Conservation (phyloP, 768 basidiomycete species). For the Xanthoconium stramineum region DNA sequence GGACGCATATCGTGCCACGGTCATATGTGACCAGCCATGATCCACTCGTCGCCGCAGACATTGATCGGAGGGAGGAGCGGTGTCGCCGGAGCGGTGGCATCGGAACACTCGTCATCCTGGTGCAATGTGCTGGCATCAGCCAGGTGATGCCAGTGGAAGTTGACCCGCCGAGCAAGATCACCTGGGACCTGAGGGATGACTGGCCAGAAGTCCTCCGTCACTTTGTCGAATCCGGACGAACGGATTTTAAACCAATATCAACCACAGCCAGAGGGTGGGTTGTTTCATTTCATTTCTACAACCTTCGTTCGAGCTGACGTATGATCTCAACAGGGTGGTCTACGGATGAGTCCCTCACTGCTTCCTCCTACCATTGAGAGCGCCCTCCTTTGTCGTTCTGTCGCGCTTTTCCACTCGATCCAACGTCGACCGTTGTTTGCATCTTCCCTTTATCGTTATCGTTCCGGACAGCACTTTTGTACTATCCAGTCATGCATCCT, state of each 20-base stretch:
- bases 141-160: conserved; percentile 89
- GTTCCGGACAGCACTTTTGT: conserved; percentile 24
- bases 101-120: conserved; percentile 68
- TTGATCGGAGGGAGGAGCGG: conserved; percentile 75
- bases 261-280: conserved; percentile 73
- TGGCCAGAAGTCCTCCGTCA: conserved; percentile 67
- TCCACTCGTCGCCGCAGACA: conserved; percentile 71
- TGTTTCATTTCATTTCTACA: background rate
- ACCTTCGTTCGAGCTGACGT: conserved; percentile 4
- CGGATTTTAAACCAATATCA: conserved; percentile 81
- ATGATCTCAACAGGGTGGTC: conserved; percentile 32
- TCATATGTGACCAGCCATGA: conserved; percentile 64
- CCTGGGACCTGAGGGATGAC: conserved; percentile 73
- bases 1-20: conserved; percentile 69
- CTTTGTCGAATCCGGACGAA: conserved; percentile 69
- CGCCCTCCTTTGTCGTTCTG: conserved; percentile 10
- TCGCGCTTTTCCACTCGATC: background rate
- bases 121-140: conserved; percentile 72
- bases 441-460: conserved; percentile 22
- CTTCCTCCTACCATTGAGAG: background rate
- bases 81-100: conserved; percentile 74
- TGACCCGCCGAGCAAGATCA: conserved; percentile 71
- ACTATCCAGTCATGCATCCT: conserved; percentile 22
- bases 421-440: conserved; percentile 32
- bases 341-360: conserved; percentile 35